A percentile compares a stretch with the other conserved stretches of the same genome.
Evolutionary conservation across 352 stramenopile species (phyloP).

Genomic region (Vaucheria bursata): DNA sequence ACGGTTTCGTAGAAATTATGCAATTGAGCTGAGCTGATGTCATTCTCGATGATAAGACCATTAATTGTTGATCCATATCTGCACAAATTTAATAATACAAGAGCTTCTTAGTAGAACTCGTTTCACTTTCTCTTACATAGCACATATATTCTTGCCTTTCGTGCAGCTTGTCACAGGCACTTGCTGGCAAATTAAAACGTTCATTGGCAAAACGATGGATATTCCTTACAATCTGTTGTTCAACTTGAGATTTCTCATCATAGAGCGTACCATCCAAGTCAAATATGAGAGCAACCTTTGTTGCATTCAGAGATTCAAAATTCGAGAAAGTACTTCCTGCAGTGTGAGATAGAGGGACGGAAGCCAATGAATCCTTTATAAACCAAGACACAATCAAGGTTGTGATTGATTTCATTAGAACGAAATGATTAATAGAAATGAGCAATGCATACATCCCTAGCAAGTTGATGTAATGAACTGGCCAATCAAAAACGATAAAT

Average conservation of each 20-base stretch:
- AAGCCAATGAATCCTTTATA: too few species aligned
- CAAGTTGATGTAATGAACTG: too few species aligned
- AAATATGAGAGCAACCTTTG: conserved; percentile 55
- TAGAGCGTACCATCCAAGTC: conserved; percentile 71
- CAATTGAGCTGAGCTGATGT: conserved; percentile 12
- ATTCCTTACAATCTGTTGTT: conserved; percentile 55
- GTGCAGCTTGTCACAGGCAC: conserved; percentile 57
- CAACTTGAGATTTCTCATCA: conserved; percentile 26
- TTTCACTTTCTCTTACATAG: background rate
- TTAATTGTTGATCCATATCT: conserved; percentile 25
- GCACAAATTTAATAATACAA: background rate
- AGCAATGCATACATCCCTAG: too few species aligned
- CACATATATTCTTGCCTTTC: conserved; percentile 19
- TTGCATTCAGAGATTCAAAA: background rate
- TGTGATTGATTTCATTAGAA: too few species aligned
- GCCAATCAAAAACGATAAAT: too few species aligned
- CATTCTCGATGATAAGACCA: conserved; percentile 11
- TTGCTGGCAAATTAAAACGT: conserved; percentile 53
- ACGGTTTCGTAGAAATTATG: conserved; percentile 22
- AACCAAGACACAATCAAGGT: too few species aligned
- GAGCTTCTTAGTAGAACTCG: background rate
- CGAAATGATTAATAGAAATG: too few species aligned
- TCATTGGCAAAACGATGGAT: conserved; percentile 57
- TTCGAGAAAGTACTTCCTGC: too few species aligned
- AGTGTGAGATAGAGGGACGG: too few species aligned